phyloP scores from a whole-genome alignment of 257 asterid genomes.

The Verbascum thapsus region DNA sequence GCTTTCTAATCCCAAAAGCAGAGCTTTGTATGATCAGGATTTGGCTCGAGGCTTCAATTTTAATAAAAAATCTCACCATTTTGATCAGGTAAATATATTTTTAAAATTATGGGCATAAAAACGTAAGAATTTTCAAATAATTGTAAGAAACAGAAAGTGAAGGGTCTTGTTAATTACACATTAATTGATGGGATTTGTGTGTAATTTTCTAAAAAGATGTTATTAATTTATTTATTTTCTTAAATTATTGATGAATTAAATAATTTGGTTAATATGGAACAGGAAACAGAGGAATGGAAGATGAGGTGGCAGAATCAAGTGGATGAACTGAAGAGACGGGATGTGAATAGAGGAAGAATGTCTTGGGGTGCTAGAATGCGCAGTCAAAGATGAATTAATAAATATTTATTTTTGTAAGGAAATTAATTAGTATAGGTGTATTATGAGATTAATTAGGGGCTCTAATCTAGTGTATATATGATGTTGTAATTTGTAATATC shows the following conservation, averaged over 20 bases:
- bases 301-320: conserved; percentile 42
- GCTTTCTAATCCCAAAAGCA: conserved; percentile 41
- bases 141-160: too few species aligned
- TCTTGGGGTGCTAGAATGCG: conserved; percentile 14
- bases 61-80: conserved; percentile 13
- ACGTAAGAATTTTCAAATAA: too few species aligned
- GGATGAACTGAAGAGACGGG: not conserved
- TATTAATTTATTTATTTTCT: not conserved
- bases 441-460: too few species aligned
- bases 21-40: conserved; percentile 40
- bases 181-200: too few species aligned
- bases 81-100: conserved; percentile 13
- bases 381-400: not conserved
- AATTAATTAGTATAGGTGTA: too few species aligned
- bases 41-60: conserved; percentile 27
- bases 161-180: not conserved
- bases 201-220: too few species aligned
- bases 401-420: not conserved
- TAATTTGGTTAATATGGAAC: conserved; percentile 7
- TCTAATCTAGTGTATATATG: too few species aligned
- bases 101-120: too few species aligned
- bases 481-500: too few species aligned
- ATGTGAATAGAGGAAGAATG: not conserved
- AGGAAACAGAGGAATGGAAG: conserved; percentile 30
- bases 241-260: not conserved